Evolutionary conservation across 2,329 filamentous ascomycete genomes (phyloP).

Genomic region (Trichophyton schoenleinii): DNA sequence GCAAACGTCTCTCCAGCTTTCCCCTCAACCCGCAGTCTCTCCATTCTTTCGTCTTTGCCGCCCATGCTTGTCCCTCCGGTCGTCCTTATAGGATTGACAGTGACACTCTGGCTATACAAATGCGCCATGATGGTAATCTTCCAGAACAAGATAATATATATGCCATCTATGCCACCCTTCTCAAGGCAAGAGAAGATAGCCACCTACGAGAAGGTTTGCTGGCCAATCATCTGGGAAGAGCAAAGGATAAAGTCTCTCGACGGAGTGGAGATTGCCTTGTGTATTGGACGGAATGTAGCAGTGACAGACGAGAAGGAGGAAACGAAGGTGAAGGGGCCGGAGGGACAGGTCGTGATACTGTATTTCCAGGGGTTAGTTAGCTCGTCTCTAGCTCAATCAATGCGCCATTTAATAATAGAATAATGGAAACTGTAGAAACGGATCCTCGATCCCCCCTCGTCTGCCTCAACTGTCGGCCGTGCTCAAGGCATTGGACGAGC

Average conservation of each 20-base stretch:
- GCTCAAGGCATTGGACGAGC: constrained; percentile 19
- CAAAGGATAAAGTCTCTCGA: constrained; percentile 49
- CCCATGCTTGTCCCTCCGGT: constrained; percentile 49
- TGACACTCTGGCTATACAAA: constrained; percentile 51
- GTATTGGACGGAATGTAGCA: constrained; percentile 30
- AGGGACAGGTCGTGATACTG: constrained; percentile 26
- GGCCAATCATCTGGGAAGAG: constrained; percentile 55
- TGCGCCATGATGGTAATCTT: constrained; percentile 64
- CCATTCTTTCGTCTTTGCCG: constrained; percentile 22
- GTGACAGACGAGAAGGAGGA: background rate
- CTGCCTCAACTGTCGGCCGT: constrained; percentile 37
- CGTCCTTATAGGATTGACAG: constrained; percentile 52
- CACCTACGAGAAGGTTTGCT: constrained; percentile 49
- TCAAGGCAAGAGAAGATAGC: constrained; percentile 53
- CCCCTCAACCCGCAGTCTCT: background rate
- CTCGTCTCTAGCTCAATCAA: background rate
- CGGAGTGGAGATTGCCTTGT: constrained; percentile 52
- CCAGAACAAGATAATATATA: constrained; percentile 74
- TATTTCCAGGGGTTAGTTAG: constrained; percentile 37
- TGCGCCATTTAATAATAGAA: background rate
- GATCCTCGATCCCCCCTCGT: constrained; percentile 35
- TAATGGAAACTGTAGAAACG: constrained; percentile 20
- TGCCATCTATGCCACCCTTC: constrained; percentile 61
- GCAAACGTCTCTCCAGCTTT: background rate
- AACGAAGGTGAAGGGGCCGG: background rate